Evolutionary conservation across 192 early-diverging fungal genomes (phyloP).

Genomic region (Endogone sp.): DNA sequence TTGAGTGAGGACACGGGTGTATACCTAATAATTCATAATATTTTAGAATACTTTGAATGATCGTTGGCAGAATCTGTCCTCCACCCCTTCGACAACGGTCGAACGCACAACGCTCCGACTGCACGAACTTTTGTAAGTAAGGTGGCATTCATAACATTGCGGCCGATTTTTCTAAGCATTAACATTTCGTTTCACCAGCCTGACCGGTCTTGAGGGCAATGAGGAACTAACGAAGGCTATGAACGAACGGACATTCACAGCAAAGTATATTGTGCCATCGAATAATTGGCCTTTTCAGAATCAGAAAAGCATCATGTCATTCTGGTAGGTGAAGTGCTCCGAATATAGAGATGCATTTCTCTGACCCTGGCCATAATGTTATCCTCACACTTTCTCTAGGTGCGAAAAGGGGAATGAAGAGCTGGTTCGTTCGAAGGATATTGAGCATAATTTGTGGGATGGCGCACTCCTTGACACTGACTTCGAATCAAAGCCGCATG

Average conservation of each 20-base stretch:
- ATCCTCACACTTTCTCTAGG: neutral
- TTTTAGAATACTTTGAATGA: neutral
- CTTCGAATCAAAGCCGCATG: conserved; percentile 2
- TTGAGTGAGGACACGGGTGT: neutral
- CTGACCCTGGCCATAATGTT: neutral
- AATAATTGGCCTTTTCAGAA: neutral
- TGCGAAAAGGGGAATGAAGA: conserved; percentile 7
- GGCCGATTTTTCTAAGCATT: neutral
- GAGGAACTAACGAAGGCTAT: neutral
- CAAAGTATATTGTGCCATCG: conserved; percentile 4
- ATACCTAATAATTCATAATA: neutral
- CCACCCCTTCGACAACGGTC: neutral
- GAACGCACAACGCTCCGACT: neutral
- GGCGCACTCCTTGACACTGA: neutral
- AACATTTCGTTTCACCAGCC: neutral
- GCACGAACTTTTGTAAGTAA: neutral
- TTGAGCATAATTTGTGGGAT: conserved; percentile 7
- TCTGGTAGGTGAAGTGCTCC: conserved; percentile 1
- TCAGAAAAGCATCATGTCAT: neutral
- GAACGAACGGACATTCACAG: conserved; percentile 4
- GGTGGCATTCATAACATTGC: neutral
- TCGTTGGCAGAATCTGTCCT: neutral
- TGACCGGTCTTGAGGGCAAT: neutral
- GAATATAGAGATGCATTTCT: neutral
- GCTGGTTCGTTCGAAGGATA: neutral